Base-by-base conservation (phyloP, 1,284 basidiomycete genomes). In the Bondarzewia mesenterica region DNA sequence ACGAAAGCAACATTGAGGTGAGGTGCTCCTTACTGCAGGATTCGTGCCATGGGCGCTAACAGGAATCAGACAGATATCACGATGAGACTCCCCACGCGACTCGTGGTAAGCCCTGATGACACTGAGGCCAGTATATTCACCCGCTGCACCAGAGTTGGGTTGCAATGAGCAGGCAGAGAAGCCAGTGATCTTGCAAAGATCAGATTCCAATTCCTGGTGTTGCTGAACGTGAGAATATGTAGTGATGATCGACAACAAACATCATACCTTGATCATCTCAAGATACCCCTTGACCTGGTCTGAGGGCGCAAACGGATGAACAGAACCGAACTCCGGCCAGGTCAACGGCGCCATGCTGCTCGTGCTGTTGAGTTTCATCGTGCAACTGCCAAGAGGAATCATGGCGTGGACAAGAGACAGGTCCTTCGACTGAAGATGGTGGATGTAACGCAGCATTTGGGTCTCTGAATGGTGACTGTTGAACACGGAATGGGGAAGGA, bases 321-420 rank as follows among this genome's bases (percentile, higher is more conserved):
- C 78, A 48, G 75, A 73, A 51, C 85, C 79, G 65, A 93, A 98
- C 65, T 93, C 91, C 27, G 93, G 89, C 86, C 89, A 92, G 6
- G 93, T 96, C 29, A 99, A 73, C 12, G 95, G 93, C 48, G 89
- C 87, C 94, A 99, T 97, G 57, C 92, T 94, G 42, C 90, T 93
- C 14, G 92, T 95, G 62, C 90, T 93, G 72, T 97, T 97, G 54
- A 97, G 77, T 73, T 97, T 94, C 93, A 95, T 96, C 8, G 92
- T 94, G 66, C 91, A 94, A 60, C 89, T 95, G 49, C 95, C 95
- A 12, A 99, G 82, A 4, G 96, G 89, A 59, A 97, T 97, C 93
- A 98, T 98, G 36, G 91, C 84, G 64, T 99, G 94, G 5, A 90
- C 88, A 29, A 99, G 85, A 26, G 91, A 90, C 49, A 98, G 80